phyloP scores from a whole-genome alignment of 805 yeast species.

The Monosporozyma servazzii region DNA sequence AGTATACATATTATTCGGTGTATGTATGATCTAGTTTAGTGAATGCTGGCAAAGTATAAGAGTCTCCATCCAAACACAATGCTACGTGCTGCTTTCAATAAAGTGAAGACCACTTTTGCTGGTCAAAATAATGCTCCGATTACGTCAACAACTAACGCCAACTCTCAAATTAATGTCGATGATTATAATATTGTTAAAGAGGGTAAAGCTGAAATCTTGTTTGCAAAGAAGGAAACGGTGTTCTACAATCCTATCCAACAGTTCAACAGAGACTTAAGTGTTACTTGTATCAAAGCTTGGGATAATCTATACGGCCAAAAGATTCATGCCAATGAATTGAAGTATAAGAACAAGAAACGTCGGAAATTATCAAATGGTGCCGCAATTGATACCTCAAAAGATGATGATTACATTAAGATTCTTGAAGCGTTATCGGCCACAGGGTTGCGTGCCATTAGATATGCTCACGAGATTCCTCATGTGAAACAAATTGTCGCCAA shows the following conservation, averaged over 20 bases:
- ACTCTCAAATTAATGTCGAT: constrained; percentile 18
- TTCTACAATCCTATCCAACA: constrained; percentile 96
- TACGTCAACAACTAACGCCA: neutral
- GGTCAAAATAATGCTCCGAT: neutral
- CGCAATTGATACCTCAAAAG: constrained; percentile 2
- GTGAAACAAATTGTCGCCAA: constrained; percentile 75
- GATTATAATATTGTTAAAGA: constrained; percentile 45
- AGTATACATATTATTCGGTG: too few relatives aligned
- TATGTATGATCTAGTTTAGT: neutral
- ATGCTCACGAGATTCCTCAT: constrained; percentile 81
- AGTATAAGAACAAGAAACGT: constrained; percentile 13
- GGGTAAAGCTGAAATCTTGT: constrained; percentile 76
- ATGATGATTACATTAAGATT: constrained; percentile 49
- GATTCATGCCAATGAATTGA: constrained; percentile 8
- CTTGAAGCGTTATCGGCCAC: constrained; percentile 92
- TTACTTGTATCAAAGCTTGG: constrained; percentile 82
- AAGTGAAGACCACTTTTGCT: constrained; percentile 11
- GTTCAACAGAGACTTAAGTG: constrained; percentile 86
- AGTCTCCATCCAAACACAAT: constrained; percentile 5
- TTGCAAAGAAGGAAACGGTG: constrained; percentile 74
- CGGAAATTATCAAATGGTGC: constrained; percentile 27
- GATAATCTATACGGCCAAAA: constrained; percentile 43
- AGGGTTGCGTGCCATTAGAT: constrained; percentile 87
- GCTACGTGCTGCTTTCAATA: constrained; percentile 23
- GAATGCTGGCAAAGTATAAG: neutral